Base-by-base conservation (phyloP, 2,329 filamentous ascomycete genomes). In the Penicillium sp. region DNA sequence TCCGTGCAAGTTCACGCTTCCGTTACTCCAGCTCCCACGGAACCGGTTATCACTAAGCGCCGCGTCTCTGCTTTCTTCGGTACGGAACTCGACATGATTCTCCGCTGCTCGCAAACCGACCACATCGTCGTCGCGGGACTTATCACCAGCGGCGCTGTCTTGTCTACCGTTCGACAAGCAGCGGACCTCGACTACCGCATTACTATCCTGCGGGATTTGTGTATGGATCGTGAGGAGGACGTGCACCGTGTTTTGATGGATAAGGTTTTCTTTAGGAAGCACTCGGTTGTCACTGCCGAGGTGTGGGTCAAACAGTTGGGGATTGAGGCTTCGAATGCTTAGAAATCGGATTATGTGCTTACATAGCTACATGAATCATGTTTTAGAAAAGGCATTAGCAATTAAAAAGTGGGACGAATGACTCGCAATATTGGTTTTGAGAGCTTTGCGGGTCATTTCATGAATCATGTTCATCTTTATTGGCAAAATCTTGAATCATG, bases 81-180 rank as follows among this genome's bases (percentile, higher is more conserved):
- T 6, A 74, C 67, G 1, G 73, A 73, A 22, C 55, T 76, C 3
- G 73, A 75, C 4, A 42, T 72, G 2, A 57, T 75, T 4, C 62
- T 76, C 2, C 66, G 72, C 6, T 66, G 66, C 25, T 53, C 65
- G 20, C 64, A 60, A 2, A 61, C 67, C 0, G 55, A 68, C 20
- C 60, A 58, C 20, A 42, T 76, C n/a, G 68, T 73, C 6, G n/a
- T 76, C 11, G 64, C 60, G 1, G 73, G 74, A 1, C 27, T 76
- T 15, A 65, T 60, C 25, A 75, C 73, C 2, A 68, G 70, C 35
- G 73, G 73, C 9, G 72, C 69, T 11, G 73, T 75, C 7, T 57
- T 76, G 18, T 74, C 71, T 15, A 76, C 73, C 4, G 61, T 74
- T 25, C 67, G 69, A 12, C 62, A 71, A 49, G 73, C 71, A 6